Base-by-base conservation (phyloP, 768 basidiomycete species). In the Lactarius sanguifluus region DNA sequence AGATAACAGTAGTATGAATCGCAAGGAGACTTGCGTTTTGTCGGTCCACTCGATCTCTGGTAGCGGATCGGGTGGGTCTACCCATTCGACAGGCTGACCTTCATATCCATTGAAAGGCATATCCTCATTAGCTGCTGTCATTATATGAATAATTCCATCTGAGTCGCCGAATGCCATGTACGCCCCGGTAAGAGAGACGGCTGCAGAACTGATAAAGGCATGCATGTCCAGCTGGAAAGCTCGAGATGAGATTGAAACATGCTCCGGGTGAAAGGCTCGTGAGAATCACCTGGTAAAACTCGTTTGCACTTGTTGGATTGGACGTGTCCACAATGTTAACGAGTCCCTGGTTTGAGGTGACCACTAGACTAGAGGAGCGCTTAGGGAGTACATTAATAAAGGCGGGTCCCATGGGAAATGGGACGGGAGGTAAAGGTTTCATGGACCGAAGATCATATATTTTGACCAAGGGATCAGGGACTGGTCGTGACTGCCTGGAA, bases 141-240 rank as follows among this genome's bases (percentile, higher is more conserved):
- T 79, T 20, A 98, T 78, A 77, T 96, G 94, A 3, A 98, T 83
- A 6, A 81, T 79, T 20, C 96, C 95, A 52, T 92, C 88, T 0
- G 89, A 87, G 72, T 97, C 95, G 1, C 94, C 96, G 70, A 96
- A 94, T 1, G 93, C 95, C 73, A 98, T 81, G 72, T 94, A 97
- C n/a, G 90, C 86, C 41, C 91, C 94, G 5, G 90, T 90, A 2
- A 92, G 87, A 2, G 94, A 94, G 34, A 97, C 79, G 2, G 95
- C 88, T 64, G 87, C 81, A 38, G 92, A 88, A 6, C 86, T 92
- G 61, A 98, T 76, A 75, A 87, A 94, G 0, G 92, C 88, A 0
- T 86, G 72, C n/a, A 86, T 72, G 69, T 91, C 88, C 57, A 92
- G 79, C 90, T 92, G 40, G 38, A 36, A n/a, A 41, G 20, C 18